phyloP scores from a whole-genome alignment of 2,329 filamentous ascomycete genomes.

The Venturia carpophila region DNA sequence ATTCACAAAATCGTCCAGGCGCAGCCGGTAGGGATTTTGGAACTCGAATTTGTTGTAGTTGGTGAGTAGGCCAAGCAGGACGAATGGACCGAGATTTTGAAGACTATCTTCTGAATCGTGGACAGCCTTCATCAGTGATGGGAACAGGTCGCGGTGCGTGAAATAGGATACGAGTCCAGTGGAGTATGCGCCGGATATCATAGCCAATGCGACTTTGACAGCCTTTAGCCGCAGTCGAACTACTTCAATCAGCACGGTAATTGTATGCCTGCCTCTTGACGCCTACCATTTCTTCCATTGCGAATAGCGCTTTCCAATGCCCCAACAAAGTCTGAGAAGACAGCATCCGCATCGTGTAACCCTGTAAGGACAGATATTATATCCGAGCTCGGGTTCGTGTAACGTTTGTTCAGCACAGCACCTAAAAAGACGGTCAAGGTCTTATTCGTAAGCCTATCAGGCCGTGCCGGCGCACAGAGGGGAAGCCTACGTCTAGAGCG shows the following conservation, averaged over 20 bases:
- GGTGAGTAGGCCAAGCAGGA: constrained; percentile 74
- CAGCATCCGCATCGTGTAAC: constrained; percentile 74
- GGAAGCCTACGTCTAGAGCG: constrained; percentile 68
- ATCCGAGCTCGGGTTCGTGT: constrained; percentile 90
- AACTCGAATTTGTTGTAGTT: constrained; percentile 99
- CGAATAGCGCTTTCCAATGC: constrained; percentile 76
- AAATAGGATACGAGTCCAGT: constrained; percentile 92
- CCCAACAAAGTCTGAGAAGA: constrained; percentile 83
- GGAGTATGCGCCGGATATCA: constrained; percentile 90
- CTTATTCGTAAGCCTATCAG: constrained; percentile 46
- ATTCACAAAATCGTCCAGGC: constrained; percentile 92
- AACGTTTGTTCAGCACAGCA: constrained; percentile 76
- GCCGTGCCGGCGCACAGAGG: constrained; percentile 14
- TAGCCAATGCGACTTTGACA: constrained; percentile 69
- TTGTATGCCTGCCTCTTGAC: background rate
- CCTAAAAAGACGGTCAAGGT: constrained; percentile 84
- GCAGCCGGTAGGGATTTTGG: constrained; percentile 88
- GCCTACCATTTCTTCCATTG: constrained; percentile 61
- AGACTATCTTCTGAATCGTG: constrained; percentile 62
- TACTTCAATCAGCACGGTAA: constrained; percentile 33
- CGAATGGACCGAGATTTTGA: constrained; percentile 64
- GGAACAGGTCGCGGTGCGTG: constrained; percentile 88
- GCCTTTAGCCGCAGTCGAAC: constrained; percentile 71
- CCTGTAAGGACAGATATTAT: constrained; percentile 86
- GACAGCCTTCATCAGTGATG: constrained; percentile 87